Percentiles rank a stretch among this genome's conserved stretches.
phyloP scores from a whole-genome alignment of 345 rosid species.

The Gossypium arboreum region DNA sequence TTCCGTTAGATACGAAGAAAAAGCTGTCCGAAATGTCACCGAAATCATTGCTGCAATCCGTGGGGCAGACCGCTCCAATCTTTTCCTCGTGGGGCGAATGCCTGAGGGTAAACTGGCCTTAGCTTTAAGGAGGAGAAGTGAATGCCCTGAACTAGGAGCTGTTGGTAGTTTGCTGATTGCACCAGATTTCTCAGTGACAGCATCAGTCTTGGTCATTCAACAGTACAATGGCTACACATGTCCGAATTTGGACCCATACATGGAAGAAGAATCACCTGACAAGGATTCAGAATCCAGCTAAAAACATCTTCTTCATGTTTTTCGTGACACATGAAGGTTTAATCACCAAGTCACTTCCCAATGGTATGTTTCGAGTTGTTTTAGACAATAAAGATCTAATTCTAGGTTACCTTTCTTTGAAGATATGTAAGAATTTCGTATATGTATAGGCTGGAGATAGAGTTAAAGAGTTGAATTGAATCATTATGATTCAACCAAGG shows the following conservation, averaged over 20 bases:
- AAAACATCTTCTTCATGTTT: neutral
- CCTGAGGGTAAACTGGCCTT: slow-evolving; percentile 47
- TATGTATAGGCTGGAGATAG: slow-evolving; percentile 83
- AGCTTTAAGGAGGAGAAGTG: slow-evolving; percentile 32
- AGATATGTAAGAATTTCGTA: slow-evolving; percentile 78
- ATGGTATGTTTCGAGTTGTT: slow-evolving; percentile 63
- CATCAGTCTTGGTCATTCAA: slow-evolving; percentile 12
- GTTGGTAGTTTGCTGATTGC: slow-evolving; percentile 43
- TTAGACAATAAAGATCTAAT: slow-evolving; percentile 55
- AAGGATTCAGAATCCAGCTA: slow-evolving; percentile 28
- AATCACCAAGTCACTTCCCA: slow-evolving; percentile 38
- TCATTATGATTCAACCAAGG: slow-evolving; percentile 74
- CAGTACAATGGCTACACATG: slow-evolving; percentile 21
- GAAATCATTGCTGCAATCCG: slow-evolving; percentile 34
- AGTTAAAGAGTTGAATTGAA: slow-evolving; percentile 78
- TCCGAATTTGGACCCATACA: slow-evolving; percentile 24
- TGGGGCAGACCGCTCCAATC: slow-evolving; percentile 39
- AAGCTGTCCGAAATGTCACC: slow-evolving; percentile 24
- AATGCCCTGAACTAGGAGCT: slow-evolving; percentile 57
- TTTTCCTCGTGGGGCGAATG: slow-evolving; percentile 49
- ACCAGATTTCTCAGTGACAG: slow-evolving; percentile 17
- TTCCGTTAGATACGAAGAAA: slow-evolving; percentile 46
- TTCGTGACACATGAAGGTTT: slow-evolving; percentile 28
- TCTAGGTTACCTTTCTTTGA: slow-evolving; percentile 81
- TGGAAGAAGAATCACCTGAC: slow-evolving; percentile 17